Conservation (phyloP, 257 asterid species). For the Jaltomata sinuosa region DNA sequence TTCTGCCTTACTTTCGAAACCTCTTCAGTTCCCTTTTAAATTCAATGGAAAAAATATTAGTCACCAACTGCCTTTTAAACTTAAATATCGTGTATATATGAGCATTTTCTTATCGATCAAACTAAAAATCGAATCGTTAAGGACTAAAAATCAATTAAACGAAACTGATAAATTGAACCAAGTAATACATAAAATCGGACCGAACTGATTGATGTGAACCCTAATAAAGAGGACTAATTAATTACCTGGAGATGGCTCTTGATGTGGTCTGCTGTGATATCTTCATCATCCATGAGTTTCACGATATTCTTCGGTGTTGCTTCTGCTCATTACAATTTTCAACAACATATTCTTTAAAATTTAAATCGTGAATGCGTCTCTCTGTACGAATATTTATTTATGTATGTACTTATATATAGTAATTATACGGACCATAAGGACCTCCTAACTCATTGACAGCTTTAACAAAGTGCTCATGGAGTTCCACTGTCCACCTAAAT, state of each 20-base stretch:
- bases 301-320: constrained; percentile 10
- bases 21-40: too few species aligned
- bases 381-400: too few species aligned
- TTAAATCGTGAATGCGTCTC: not conserved
- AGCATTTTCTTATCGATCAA: too few species aligned
- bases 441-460: constrained; percentile 15
- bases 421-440: not conserved
- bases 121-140: too few species aligned
- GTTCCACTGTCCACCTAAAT: constrained; percentile 5
- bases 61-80: too few species aligned
- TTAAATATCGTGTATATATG: too few species aligned
- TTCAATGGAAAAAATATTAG: too few species aligned
- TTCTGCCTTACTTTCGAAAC: too few species aligned
- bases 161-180: too few species aligned
- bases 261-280: constrained; percentile 3
- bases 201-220: too few species aligned
- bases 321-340: not conserved
- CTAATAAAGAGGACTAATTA: not conserved
- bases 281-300: constrained; percentile 1
- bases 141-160: too few species aligned
- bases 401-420: not conserved
- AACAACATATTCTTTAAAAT: not conserved
- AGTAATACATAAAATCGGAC: too few species aligned
- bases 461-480: constrained; percentile 10
- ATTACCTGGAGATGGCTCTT: constrained; percentile 15